Conservation (phyloP, 169 alveolate genomes). For the Plasmodium fragile region DNA sequence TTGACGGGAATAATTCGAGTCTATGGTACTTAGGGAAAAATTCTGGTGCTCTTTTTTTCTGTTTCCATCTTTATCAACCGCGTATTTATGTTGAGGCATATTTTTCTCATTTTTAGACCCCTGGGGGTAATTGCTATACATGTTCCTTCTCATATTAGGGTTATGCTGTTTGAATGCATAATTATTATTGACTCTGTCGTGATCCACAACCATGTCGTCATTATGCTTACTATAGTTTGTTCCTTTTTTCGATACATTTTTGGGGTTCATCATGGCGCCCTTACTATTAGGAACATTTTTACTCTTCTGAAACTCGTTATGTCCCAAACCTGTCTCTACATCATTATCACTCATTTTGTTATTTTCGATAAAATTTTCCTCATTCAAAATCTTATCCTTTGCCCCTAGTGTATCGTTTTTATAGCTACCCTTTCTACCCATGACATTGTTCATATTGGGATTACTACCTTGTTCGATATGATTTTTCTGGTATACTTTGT, state of each 20-base stretch:
- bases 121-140: not conserved
- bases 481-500: conserved; percentile 21
- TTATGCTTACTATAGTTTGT: not conserved
- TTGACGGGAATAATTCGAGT: conserved; percentile 37
- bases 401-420: conserved; percentile 5
- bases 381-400: conserved; percentile 7
- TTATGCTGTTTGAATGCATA: not conserved
- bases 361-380: conserved; percentile 1
- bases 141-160: conserved; percentile 7
- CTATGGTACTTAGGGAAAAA: conserved; percentile 39
- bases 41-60: conserved; percentile 64
- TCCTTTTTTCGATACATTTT: not conserved
- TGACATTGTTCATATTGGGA: not conserved
- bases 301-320: not conserved
- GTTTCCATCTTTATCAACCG: conserved; percentile 23
- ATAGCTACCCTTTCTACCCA: conserved; percentile 1
- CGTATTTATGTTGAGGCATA: conserved; percentile 4
- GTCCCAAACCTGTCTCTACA: not conserved
- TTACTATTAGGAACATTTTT: conserved; percentile 22
- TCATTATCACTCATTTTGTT: not conserved
- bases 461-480: not conserved
- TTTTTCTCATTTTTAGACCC: conserved; percentile 4
- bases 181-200: conserved; percentile 6
- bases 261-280: not conserved
- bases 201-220: conserved; percentile 10